A percentile compares a stretch with the other conserved stretches of the same genome.
These are phyloP conservation scores for Crithidia fasciculata DNA, from an alignment of 208 protist genomes.

Conservation along the genomic window DNA sequence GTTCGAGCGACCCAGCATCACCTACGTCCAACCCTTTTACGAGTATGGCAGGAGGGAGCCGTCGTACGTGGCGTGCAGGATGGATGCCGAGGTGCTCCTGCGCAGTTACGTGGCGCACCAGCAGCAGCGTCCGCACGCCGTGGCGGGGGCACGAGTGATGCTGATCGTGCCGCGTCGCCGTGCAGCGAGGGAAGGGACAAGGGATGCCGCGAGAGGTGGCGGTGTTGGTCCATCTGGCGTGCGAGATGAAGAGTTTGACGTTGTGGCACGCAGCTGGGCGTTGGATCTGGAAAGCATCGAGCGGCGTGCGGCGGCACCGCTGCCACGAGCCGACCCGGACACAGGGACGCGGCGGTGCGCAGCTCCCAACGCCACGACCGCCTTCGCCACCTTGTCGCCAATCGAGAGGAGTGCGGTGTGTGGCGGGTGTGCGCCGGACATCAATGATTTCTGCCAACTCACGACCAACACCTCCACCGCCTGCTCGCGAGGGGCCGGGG, in stretches of 20 bases:
- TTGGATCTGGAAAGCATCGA: background rate
- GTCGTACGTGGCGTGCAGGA: conserved; percentile 21
- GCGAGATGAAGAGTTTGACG: background rate
- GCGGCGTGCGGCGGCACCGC: background rate
- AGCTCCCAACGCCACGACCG: background rate
- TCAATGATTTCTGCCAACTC: too few relatives aligned
- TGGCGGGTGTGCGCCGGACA: too few relatives aligned
- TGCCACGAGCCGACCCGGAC: background rate
- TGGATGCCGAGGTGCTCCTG: conserved; percentile 25
- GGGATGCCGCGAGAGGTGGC: too few relatives aligned
- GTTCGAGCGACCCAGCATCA: conserved; percentile 1
- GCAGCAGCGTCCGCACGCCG: background rate
- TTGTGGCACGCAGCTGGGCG: conserved; percentile 18
- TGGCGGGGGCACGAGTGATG: conserved; percentile 9
- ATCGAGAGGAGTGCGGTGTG: too few relatives aligned
- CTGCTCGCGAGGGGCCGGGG: too few relatives aligned
- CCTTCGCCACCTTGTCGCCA: background rate
- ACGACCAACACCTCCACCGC: too few relatives aligned
- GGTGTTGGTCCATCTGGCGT: background rate
- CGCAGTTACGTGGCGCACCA: conserved; percentile 14
- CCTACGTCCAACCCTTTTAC: conserved; percentile 21
- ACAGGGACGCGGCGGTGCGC: too few relatives aligned
- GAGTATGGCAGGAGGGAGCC: conserved; percentile 7
- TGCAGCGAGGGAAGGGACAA: background rate
- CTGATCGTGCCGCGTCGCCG: conserved; percentile 1